A percentile compares a stretch with the other conserved stretches of the same genome.
Evolutionary conservation across 2,329 filamentous ascomycete species (phyloP).

Genomic region (Westerdykella sp.): DNA sequence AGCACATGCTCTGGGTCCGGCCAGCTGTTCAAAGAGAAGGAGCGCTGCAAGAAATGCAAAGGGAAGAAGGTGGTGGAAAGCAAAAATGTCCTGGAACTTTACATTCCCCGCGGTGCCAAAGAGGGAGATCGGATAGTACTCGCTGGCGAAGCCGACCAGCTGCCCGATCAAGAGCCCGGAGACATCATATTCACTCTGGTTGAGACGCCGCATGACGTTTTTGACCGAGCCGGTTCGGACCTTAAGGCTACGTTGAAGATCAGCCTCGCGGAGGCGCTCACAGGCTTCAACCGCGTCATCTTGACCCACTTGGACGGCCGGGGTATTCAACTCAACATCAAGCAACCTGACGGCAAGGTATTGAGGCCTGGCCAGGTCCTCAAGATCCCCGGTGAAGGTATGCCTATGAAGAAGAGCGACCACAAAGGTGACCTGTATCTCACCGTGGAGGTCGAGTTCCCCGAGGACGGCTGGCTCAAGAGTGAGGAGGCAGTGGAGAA

Average conservation of each 20-base stretch:
- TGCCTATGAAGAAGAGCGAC: conserved; percentile 87
- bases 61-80: conserved; percentile 79
- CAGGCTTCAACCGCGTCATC: conserved; percentile 84
- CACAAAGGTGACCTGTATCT: conserved; percentile 81
- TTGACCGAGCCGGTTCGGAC: conserved; percentile 78
- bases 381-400: conserved; percentile 83
- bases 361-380: conserved; percentile 77
- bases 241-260: conserved; percentile 75
- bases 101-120: conserved; percentile 76
- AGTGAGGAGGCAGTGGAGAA: conserved; percentile 63
- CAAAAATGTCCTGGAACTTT: conserved; percentile 92
- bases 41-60: conserved; percentile 98
- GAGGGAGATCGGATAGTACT: conserved; percentile 85
- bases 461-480: conserved; percentile 73
- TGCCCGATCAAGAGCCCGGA: conserved; percentile 80
- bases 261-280: conserved; percentile 75
- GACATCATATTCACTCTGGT: conserved; percentile 87
- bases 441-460: conserved; percentile 79
- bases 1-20: conserved; percentile 81
- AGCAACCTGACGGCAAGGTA: conserved; percentile 65
- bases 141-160: conserved; percentile 89
- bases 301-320: conserved; percentile 89
- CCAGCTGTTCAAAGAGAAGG: conserved; percentile 86
- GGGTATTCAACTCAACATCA: conserved; percentile 74
- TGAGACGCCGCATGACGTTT: conserved; percentile 74